A percentile compares a stretch with the other conserved stretches of the same genome.
phyloP scores from a whole-genome alignment of 1,284 basidiomycete species.

The Uromyces viciae-fabae region DNA sequence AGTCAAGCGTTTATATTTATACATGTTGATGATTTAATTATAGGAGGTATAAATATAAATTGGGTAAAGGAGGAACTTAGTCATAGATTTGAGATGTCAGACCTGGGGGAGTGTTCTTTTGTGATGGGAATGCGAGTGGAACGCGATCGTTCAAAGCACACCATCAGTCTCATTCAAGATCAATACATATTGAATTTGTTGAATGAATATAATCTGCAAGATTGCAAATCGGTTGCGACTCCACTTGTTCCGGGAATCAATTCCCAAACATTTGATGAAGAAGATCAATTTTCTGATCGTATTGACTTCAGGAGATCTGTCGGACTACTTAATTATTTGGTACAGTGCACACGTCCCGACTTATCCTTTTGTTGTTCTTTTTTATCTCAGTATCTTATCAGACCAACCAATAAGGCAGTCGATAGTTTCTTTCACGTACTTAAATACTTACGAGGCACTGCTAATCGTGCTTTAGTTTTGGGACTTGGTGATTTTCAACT shows the following conservation, averaged over 20 bases:
- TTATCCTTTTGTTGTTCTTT: neutral
- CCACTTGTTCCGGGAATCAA: neutral
- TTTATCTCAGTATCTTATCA: neutral
- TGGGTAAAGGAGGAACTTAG: neutral
- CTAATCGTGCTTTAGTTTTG: neutral
- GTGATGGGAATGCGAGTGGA: neutral
- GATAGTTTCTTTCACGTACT: neutral
- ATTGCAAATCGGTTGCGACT: neutral
- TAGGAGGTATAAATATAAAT: neutral
- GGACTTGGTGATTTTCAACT: neutral
- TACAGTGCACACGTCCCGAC: conserved; percentile 14
- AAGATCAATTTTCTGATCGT: too few relatives aligned
- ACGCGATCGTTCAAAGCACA: neutral
- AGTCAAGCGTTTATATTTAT: neutral
- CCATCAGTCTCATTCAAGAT: neutral
- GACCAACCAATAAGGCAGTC: neutral
- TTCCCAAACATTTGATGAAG: neutral
- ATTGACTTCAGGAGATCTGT: neutral
- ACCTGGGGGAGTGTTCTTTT: neutral
- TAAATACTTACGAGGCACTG: neutral
- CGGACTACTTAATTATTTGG: conserved; percentile 10
- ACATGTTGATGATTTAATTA: neutral
- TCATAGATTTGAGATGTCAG: neutral
- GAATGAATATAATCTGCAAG: neutral
- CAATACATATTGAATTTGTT: neutral